Evolutionary conservation across 164 flowering plant genomes (phyloP).

Genomic region (Hamamelis virginiana): DNA sequence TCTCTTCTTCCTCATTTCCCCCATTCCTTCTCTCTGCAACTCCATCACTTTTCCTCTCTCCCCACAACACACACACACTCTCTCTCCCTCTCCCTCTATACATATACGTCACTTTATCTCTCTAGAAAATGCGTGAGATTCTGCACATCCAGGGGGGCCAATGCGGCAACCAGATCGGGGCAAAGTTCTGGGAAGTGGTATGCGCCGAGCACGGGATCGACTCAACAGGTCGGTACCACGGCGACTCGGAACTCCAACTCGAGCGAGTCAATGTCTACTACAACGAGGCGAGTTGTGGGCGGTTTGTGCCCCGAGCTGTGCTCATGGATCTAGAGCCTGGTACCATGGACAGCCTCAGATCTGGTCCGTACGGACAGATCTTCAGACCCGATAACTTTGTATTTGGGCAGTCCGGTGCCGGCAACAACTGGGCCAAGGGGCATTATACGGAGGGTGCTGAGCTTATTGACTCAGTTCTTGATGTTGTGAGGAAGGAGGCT

Average conservation of each 20-base stretch:
- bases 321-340: conserved; percentile 48
- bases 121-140: conserved; percentile 35
- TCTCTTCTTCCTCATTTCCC: too few relatives aligned
- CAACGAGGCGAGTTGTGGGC: conserved; percentile 43
- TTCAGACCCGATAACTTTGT: conserved; percentile 37
- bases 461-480: conserved; percentile 32
- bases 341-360: conserved; percentile 40
- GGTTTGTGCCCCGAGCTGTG: conserved; percentile 42
- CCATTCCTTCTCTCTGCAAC: neutral
- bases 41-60: neutral
- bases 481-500: conserved; percentile 34
- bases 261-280: conserved; percentile 45
- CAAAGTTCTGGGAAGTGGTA: conserved; percentile 34
- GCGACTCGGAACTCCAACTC: conserved; percentile 35
- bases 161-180: conserved; percentile 41
- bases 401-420: conserved; percentile 40
- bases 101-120: neutral
- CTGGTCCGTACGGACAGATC: conserved; percentile 42
- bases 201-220: conserved; percentile 45
- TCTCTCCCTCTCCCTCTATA: neutral
- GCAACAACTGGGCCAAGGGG: conserved; percentile 35
- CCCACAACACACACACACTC: neutral
- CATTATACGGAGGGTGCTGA: conserved; percentile 36
- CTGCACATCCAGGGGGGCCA: conserved; percentile 46
- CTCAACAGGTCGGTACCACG: conserved; percentile 33